These are phyloP conservation scores for Sporothrix humicola DNA, from an alignment of 2,329 filamentous ascomycete genomes.

Conservation along the genomic window DNA sequence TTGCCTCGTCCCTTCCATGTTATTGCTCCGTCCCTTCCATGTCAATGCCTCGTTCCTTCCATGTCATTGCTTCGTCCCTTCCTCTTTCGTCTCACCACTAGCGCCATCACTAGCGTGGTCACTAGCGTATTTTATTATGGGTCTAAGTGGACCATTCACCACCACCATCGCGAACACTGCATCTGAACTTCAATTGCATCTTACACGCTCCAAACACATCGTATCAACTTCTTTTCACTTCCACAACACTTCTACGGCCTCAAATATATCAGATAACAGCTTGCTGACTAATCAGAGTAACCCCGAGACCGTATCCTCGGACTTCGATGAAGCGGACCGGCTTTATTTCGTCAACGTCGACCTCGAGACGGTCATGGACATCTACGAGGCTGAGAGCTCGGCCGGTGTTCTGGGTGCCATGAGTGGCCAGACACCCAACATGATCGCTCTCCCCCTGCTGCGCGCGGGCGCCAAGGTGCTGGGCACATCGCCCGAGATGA, in stretches of 20 bases:
- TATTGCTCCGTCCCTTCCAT: neutral
- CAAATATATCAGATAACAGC: too few species aligned
- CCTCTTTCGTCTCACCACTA: neutral
- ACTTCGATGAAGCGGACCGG: slow-evolving; percentile 92
- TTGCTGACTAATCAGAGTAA: too few species aligned
- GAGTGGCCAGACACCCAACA: slow-evolving; percentile 97
- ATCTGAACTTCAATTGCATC: neutral
- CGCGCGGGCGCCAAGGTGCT: slow-evolving; percentile 90
- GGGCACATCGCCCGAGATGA: slow-evolving; percentile 98
- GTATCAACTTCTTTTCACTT: neutral
- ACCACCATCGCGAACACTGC: neutral
- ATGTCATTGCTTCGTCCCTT: neutral
- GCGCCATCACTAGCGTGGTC: neutral
- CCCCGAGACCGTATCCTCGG: slow-evolving; percentile 79
- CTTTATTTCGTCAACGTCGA: slow-evolving; percentile 97
- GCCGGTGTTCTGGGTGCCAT: slow-evolving; percentile 90
- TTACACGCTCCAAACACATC: neutral
- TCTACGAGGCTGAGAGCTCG: slow-evolving; percentile 85
- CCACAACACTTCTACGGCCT: slow-evolving; percentile 5
- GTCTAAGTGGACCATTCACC: neutral
- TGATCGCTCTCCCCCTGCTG: slow-evolving; percentile 89
- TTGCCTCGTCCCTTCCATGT: too few species aligned
- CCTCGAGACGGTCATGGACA: slow-evolving; percentile 86
- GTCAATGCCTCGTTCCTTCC: too few species aligned
- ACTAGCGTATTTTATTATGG: slow-evolving; percentile 5